Evolutionary conservation across 768 basidiomycete genomes (phyloP).

Genomic region (Chalciporus piperatus): DNA sequence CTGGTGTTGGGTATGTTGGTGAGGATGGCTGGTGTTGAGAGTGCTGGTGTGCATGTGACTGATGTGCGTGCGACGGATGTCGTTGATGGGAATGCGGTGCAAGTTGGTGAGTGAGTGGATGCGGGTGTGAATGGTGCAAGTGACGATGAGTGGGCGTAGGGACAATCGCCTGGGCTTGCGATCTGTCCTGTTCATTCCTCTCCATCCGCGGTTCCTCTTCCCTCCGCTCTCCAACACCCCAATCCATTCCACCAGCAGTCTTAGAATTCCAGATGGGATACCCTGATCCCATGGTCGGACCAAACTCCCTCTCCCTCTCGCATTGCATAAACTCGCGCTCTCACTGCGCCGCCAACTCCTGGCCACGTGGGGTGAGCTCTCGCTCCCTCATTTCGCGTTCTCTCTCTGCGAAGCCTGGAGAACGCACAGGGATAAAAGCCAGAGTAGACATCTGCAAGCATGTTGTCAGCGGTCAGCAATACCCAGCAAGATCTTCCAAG

Average conservation of each 20-base stretch:
- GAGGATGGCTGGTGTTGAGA: constrained; percentile 30
- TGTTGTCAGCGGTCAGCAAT: constrained; percentile 9
- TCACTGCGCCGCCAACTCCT: constrained; percentile 19
- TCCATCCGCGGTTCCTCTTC: constrained; percentile 32
- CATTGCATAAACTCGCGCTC: constrained; percentile 9
- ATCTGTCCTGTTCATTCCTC: constrained; percentile 24
- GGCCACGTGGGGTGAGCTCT: constrained; percentile 20
- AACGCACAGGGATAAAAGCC: constrained; percentile 53
- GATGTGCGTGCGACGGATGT: constrained; percentile 26
- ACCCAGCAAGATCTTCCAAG: neutral
- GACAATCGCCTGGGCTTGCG: constrained; percentile 23
- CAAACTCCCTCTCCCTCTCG: constrained; percentile 22
- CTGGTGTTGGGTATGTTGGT: constrained; percentile 28
- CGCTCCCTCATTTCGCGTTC: constrained; percentile 24
- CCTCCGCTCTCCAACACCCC: constrained; percentile 36
- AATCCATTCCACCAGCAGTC: constrained; percentile 27
- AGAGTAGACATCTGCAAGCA: constrained; percentile 65
- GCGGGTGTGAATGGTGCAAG: constrained; percentile 31
- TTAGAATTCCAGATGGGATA: constrained; percentile 35
- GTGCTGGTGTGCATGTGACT: constrained; percentile 32
- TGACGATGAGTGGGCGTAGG: constrained; percentile 29
- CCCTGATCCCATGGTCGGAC: constrained; percentile 20
- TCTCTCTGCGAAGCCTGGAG: constrained; percentile 33
- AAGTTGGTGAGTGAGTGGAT: constrained; percentile 35
- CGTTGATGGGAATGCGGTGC: constrained; percentile 19